Evolutionary conservation across 768 basidiomycete genomes (phyloP).

Genomic region (Phaeotremella skinneri): DNA sequence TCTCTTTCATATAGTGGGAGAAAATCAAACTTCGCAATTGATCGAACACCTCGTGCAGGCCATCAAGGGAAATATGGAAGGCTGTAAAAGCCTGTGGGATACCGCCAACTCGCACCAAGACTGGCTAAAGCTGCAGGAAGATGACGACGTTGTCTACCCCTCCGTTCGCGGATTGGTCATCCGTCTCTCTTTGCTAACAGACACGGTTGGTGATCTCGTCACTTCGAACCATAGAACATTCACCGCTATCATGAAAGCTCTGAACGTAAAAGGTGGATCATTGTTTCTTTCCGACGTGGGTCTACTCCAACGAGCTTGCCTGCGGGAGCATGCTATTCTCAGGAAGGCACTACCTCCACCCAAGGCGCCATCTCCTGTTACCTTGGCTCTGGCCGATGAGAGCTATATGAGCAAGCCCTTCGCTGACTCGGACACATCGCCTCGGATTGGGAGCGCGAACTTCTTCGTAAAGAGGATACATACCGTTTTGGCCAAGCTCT

Average conservation of each 20-base stretch:
- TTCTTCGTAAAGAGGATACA: conserved; percentile 78
- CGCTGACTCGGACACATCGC: conserved; percentile 5
- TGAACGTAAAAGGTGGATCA: conserved; percentile 65
- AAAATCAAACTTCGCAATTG: conserved; percentile 54
- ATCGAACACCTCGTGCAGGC: conserved; percentile 12
- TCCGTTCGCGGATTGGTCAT: conserved; percentile 17
- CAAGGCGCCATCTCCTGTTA: conserved; percentile 33
- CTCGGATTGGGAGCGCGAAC: conserved; percentile 65
- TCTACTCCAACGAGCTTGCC: conserved; percentile 70
- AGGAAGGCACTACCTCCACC: conserved; percentile 62
- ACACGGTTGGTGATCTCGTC: conserved; percentile 78
- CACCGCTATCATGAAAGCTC: conserved; percentile 68
- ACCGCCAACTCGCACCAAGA: conserved; percentile 7
- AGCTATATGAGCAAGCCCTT: conserved; percentile 2
- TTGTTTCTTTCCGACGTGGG: conserved; percentile 72
- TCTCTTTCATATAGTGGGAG: conserved; percentile 83
- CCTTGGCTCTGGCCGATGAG: conserved; percentile 16
- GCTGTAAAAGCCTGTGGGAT: conserved; percentile 51
- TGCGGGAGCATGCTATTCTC: conserved; percentile 83
- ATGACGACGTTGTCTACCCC: conserved; percentile 63
- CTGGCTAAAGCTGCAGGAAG: conserved; percentile 45
- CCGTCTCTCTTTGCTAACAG: conserved; percentile 70
- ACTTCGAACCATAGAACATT: conserved; percentile 77
- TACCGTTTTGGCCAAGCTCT: conserved; percentile 71
- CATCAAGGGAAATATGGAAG: conserved; percentile 32